These are phyloP conservation scores for Coniophora puteana DNA, from an alignment of 1,284 basidiomycete species.

Conservation along the genomic window DNA sequence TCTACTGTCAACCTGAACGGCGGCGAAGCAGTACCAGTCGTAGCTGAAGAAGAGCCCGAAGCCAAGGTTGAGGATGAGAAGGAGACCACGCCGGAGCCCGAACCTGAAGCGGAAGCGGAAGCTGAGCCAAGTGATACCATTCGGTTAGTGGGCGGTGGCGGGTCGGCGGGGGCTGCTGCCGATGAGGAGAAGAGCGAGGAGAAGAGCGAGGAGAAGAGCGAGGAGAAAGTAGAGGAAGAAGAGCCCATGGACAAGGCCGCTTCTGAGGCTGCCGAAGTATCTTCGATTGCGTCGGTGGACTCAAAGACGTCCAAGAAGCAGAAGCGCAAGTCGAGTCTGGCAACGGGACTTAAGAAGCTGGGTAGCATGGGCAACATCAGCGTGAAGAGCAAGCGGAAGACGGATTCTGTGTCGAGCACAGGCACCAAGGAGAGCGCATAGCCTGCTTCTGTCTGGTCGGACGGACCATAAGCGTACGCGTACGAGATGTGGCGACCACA, in stretches of 20 bases:
- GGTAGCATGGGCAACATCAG: constrained; percentile 35
- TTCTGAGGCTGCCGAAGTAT: constrained; percentile 23
- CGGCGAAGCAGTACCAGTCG: not conserved
- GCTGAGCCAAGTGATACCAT: constrained; percentile 41
- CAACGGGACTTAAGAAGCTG: constrained; percentile 54
- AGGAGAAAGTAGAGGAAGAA: constrained; percentile 17
- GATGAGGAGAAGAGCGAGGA: too few species aligned
- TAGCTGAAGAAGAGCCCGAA: constrained; percentile 5
- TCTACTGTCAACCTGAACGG: constrained; percentile 9
- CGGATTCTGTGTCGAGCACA: constrained; percentile 44
- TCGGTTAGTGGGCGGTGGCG: constrained; percentile 53
- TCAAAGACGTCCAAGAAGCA: constrained; percentile 30
- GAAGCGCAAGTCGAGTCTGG: constrained; percentile 49
- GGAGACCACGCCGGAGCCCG: constrained; percentile 8
- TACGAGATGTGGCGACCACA: too few species aligned
- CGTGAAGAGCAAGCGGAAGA: constrained; percentile 42
- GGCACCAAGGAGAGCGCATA: constrained; percentile 24
- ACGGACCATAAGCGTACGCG: too few species aligned
- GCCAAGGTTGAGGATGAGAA: not conserved
- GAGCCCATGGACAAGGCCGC: constrained; percentile 23
- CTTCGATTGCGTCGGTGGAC: constrained; percentile 11
- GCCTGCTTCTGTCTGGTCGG: too few species aligned
- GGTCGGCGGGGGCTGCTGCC: constrained; percentile 33
- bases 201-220: too few species aligned
- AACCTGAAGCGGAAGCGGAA: constrained; percentile 11